Evolutionary conservation across 140 eudicot species (phyloP).

Genomic region (Flaveria floridana): DNA sequence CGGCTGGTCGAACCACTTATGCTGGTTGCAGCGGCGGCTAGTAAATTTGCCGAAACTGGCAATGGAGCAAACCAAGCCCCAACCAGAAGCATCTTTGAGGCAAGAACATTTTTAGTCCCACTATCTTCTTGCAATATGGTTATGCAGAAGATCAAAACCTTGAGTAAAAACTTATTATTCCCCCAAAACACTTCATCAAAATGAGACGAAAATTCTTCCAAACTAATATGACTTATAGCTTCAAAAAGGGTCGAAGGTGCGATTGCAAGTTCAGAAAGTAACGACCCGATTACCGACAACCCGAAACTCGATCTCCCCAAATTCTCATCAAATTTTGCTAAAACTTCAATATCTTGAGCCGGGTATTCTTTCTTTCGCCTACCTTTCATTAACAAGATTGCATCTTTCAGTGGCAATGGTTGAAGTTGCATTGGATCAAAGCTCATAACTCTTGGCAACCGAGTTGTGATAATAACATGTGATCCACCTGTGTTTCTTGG

Average conservation of each 20-base stretch:
- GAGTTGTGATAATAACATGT: conserved; percentile 80
- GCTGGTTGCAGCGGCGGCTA: conserved; percentile 65
- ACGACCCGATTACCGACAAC: conserved; percentile 55
- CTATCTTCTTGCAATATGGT: conserved; percentile 56
- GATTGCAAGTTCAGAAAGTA: conserved; percentile 67
- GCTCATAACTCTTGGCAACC: conserved; percentile 67
- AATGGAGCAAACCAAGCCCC: conserved; percentile 88
- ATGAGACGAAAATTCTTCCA: conserved; percentile 44
- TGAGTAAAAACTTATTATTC: conserved; percentile 52
- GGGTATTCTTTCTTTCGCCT: conserved; percentile 59
- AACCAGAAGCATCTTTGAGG: conserved; percentile 71
- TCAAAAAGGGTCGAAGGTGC: conserved; percentile 69
- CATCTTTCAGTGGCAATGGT: conserved; percentile 64
- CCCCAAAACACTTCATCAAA: conserved; percentile 60
- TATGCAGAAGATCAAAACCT: conserved; percentile 57
- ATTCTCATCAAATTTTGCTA: conserved; percentile 60
- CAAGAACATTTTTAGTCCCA: conserved; percentile 45
- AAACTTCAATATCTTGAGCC: conserved; percentile 51
- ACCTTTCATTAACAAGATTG: conserved; percentile 64
- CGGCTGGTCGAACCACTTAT: conserved; percentile 40
- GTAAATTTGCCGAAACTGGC: conserved; percentile 60
- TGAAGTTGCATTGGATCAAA: conserved; percentile 68
- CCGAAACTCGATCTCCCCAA: conserved; percentile 76
- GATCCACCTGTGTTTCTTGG: conserved; percentile 88
- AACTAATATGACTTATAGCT: conserved; percentile 50